Conservation (phyloP, 176 grass and related monocot species). For the Lolium rigidum region DNA sequence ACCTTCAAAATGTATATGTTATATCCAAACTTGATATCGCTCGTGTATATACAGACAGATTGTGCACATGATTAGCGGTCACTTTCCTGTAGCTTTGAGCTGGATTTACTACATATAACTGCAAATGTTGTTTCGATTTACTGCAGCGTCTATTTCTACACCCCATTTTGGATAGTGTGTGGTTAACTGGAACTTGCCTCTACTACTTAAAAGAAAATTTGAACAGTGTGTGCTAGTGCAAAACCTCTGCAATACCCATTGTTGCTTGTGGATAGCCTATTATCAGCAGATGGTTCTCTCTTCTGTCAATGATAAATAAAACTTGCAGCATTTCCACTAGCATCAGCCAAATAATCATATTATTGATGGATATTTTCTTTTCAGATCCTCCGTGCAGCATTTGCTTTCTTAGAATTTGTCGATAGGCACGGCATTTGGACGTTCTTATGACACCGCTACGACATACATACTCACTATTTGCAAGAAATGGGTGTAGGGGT, state of each 20-base stretch:
- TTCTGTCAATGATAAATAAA: constrained; percentile 2
- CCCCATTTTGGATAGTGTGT: neutral
- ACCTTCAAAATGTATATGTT: neutral
- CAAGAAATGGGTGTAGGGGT: too few relatives aligned
- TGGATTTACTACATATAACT: neutral
- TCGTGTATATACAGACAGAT: neutral
- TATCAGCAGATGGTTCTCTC: neutral
- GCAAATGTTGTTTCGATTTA: neutral
- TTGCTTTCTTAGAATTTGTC: neutral
- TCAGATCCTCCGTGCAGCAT: neutral
- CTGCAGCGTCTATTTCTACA: neutral
- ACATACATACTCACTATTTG: neutral
- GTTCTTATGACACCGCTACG: neutral
- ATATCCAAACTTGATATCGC: neutral
- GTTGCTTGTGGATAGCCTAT: neutral
- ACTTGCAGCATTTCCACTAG: neutral
- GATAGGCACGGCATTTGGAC: neutral
- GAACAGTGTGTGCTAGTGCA: neutral
- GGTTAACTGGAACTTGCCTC: neutral
- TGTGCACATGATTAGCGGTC: neutral
- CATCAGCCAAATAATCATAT: neutral
- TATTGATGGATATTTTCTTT: neutral
- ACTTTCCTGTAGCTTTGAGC: neutral
- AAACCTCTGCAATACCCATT: neutral
- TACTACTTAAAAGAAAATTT: too few relatives aligned